A percentile compares a stretch with the other conserved stretches of the same genome.
Conservation (phyloP, 78 protist genomes). For the Dictyostelium purpureum region DNA sequence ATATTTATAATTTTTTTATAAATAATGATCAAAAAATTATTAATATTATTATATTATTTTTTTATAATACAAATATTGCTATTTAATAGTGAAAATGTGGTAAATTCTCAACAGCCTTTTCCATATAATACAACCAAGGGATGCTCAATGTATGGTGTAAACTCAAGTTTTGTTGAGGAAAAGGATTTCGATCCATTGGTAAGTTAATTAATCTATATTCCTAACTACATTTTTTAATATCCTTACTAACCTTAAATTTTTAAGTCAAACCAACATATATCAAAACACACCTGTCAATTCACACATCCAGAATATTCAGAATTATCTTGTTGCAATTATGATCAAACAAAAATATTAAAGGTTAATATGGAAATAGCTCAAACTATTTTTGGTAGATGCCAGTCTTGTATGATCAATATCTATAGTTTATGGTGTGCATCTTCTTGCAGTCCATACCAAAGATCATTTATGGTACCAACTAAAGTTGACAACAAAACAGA, state of each 20-base stretch:
- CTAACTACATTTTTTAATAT: no score
- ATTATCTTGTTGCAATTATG: conserved; percentile 11
- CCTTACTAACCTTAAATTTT: no score
- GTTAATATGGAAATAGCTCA: not conserved
- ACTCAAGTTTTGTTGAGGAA: not conserved
- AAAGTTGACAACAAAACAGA: not conserved
- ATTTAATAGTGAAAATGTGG: no score
- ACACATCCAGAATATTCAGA: conserved; percentile 48
- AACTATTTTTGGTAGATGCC: conserved; percentile 43
- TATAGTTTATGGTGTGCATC: conserved; percentile 65
- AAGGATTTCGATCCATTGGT: not conserved
- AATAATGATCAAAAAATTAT: no score
- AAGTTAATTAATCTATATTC: no score
- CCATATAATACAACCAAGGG: not conserved
- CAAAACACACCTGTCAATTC: conserved; percentile 29
- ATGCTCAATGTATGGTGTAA: not conserved
- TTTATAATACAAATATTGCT: no score
- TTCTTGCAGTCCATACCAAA: conserved; percentile 37
- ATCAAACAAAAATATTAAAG: not conserved
- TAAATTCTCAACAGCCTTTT: not conserved
- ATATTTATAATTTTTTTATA: no score
- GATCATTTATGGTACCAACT: conserved; percentile 32
- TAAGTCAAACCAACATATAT: not conserved
- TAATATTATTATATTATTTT: no score
- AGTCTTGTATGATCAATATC: conserved; percentile 22